These are phyloP conservation scores for Candida freyschussii DNA, from an alignment of 1,139 yeast species.

Conservation along the genomic window DNA sequence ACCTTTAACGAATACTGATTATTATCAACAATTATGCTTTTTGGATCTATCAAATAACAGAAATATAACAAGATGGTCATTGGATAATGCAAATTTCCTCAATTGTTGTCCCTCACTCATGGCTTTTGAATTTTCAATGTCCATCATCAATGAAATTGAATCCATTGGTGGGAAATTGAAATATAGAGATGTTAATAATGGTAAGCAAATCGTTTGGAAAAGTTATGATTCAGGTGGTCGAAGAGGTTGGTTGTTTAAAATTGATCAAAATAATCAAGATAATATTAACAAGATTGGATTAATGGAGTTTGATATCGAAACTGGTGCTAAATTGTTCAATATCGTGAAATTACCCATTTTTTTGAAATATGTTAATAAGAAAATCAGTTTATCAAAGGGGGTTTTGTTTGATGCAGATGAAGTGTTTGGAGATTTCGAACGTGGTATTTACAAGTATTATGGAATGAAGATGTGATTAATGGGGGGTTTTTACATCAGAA, in stretches of 20 bases:
- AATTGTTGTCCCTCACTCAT: conserved; percentile 35
- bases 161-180: conserved; percentile 45
- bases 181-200: conserved; percentile 36
- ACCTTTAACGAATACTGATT: conserved; percentile 19
- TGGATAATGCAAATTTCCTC: conserved; percentile 45
- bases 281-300: conserved; percentile 28
- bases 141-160: conserved; percentile 46
- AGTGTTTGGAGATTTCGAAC: conserved; percentile 64
- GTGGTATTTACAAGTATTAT: conserved; percentile 72
- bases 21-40: conserved; percentile 34
- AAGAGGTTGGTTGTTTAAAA: conserved; percentile 75
- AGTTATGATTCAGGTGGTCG: conserved; percentile 50
- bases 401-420: conserved; percentile 41
- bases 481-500: no score
- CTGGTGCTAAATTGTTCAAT: conserved; percentile 60
- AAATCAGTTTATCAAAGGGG: conserved; percentile 55
- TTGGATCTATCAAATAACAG: conserved; percentile 51
- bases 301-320: conserved; percentile 55
- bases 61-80: conserved; percentile 44
- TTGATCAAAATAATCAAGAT: conserved; percentile 34
- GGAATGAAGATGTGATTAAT: conserved; percentile 34
- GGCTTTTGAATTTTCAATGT: conserved; percentile 37
- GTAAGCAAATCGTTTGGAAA: conserved; percentile 38
- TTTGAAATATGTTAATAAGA: conserved; percentile 57
- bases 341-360: conserved; percentile 55